Conservation (phyloP, 2,329 filamentous ascomycete species). For the Neodidymelliopsis sp. region DNA sequence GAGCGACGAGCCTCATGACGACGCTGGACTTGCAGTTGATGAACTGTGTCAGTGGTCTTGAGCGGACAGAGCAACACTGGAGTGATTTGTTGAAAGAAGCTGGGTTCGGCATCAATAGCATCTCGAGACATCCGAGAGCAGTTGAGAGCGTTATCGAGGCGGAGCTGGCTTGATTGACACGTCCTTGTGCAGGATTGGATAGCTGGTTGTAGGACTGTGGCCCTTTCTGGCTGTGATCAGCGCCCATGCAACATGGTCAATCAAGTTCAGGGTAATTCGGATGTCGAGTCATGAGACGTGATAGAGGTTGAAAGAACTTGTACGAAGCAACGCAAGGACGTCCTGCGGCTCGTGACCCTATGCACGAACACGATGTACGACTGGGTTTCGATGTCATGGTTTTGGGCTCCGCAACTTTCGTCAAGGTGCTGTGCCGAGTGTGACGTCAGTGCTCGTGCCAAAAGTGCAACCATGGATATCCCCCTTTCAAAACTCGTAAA, state of each 20-base stretch:
- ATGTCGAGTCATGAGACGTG: not conserved
- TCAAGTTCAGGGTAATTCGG: not conserved
- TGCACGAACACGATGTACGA: not conserved
- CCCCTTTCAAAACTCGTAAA: not conserved
- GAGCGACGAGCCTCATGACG: conserved; percentile 18
- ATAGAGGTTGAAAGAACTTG: not conserved
- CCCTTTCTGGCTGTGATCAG: no score
- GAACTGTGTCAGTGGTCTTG: conserved; percentile 16
- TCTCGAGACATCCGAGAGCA: conserved; percentile 12
- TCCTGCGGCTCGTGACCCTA: not conserved
- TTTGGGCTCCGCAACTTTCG: no score
- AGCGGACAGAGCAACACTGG: conserved; percentile 20
- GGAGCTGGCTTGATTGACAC: not conserved
- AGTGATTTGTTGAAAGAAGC: conserved; percentile 1
- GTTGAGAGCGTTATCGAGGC: conserved; percentile 18
- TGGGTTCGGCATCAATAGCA: conserved; percentile 7
- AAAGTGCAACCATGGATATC: not conserved
- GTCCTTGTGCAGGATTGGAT: not conserved
- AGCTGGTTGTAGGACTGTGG: no score
- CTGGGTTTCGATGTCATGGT: no score
- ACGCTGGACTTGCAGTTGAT: conserved; percentile 14
- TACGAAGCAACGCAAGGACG: not conserved
- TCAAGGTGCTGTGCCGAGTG: no score
- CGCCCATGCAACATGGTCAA: no score
- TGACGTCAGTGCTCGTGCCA: no score